Evolutionary conservation across 106 monocot genomes (phyloP), one percentile per base, ranked within the genome.

Genomic region (Posidonia australis): DNA sequence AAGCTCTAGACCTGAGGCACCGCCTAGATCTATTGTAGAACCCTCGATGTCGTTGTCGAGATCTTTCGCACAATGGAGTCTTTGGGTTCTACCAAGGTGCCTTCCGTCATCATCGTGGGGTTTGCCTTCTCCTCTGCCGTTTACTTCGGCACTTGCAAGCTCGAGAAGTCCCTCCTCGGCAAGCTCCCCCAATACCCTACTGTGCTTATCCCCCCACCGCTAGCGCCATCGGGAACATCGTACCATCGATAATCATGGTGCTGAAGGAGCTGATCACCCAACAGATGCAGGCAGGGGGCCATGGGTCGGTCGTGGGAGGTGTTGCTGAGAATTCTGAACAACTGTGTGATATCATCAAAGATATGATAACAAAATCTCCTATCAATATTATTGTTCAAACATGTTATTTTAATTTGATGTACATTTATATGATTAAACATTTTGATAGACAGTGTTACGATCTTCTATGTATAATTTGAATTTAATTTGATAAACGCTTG

Each of bases 241-340:
- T 87, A 20, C 90, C 96, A 14, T 98, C 96, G 3, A 90, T 80
- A 9, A 70, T 98, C 26, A 98, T 98, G 96, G 96, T 98, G n/a
- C 96, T 90, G 24, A 98, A 98, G 72, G 96, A 98, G 74, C 80
- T 98, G 67, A 81, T 98, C 58, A 98, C 96, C 11, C 96, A 98
- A 67, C 57, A 87, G 19, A 90, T 98, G 82, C 96, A 98, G 72
- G 77, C 90, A n/a, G 27, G 90, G 90, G 21, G 84, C 82, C 7
- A 23, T 53, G 0, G 84, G 90, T 24, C 73, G 96, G 7, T 87
- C 90, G 13, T 85, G 87, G 87, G 77, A 87, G 74, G 84, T 98
- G 12, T 17, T 86, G 28, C 54, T 84, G 18, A 66, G 67, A 44
- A 98, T 98, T 47, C 55, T 98, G 21, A 54, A 84, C 47, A 78